Evolutionary conservation across 176 grass and related monocot species (phyloP), one percentile per base, ranked within the genome.

Genomic region (Cocos nucifera): DNA sequence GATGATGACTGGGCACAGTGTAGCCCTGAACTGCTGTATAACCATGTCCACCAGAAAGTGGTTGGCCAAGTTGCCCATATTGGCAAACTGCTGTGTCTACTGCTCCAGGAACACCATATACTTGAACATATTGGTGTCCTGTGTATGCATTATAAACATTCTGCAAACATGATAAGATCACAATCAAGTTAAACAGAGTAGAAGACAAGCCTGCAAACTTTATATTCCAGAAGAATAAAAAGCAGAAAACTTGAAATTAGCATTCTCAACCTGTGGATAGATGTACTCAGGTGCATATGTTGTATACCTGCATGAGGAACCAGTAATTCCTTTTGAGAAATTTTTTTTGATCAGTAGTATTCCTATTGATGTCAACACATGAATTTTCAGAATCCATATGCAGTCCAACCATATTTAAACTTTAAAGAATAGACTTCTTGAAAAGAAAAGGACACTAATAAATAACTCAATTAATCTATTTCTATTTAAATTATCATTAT

Each of bases 61-160:
- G 60, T 59, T 89, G 85, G 68, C 67, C 57, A 32, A 80, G 80
- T 58, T 89, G 80, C 61, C 85, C 80, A 80, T 83, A 89, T n/a
- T 77, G 85, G 69, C 79, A 73, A 77, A 77, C 80, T 50, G 73
- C 56, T 51, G 85, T 60, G 18, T 78, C 74, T 80, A 71, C 60
- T 51, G 77, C 70, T 65, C 80, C 83, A 50, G 77, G 85, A 51
- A 73, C 69, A 39, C 85, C 73, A 14, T 89, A 80, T 27, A 83
- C 68, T 59, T 77, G 77, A 66, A 89, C 53, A 59, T 83, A 83
- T 49, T 83, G 85, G 54, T 83, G 80, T 62, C 80, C 77, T 66
- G 79, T 77, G 73, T 83, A 89, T 55, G 85, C 73, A 70, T 59
- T 65, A 61, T 83, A 89, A n/a, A 74, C 85, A 83, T 83, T 89